Percentiles rank a stretch among this genome's conserved stretches.
Evolutionary conservation across 78 protist genomes (phyloP).

Genomic region (Dictyostelium firmibasis): DNA sequence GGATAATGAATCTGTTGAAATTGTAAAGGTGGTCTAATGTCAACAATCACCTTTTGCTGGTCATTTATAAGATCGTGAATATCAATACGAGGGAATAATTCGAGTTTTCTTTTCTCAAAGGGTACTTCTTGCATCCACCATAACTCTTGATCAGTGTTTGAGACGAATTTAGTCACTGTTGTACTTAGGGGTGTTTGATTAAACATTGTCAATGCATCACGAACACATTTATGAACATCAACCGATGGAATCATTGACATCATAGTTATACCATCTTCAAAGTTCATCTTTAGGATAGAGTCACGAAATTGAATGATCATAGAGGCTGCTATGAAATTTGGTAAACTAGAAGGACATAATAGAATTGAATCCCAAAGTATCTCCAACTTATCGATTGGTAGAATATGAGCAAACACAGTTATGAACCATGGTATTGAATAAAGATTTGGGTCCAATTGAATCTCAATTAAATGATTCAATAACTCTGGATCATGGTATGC

Average conservation of each 20-base stretch:
- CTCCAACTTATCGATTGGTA: slow-evolving; percentile 82
- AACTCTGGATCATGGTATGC: slow-evolving; percentile 89
- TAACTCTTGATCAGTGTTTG: slow-evolving; percentile 29
- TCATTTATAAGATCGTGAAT: slow-evolving; percentile 48
- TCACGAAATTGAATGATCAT: slow-evolving; percentile 76
- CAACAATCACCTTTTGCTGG: not conserved
- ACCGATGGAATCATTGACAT: slow-evolving; percentile 77
- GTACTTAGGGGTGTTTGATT: slow-evolving; percentile 66
- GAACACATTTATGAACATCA: slow-evolving; percentile 46
- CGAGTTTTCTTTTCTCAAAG: slow-evolving; percentile 25
- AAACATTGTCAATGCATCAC: slow-evolving; percentile 57
- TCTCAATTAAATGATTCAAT: slow-evolving; percentile 43
- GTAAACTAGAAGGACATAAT: slow-evolving; percentile 70
- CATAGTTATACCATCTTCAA: slow-evolving; percentile 69
- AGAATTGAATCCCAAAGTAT: slow-evolving; percentile 87
- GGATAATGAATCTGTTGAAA: slow-evolving; percentile 68
- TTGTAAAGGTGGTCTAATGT: slow-evolving; percentile 24
- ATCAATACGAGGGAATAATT: slow-evolving; percentile 64
- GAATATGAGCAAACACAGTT: slow-evolving; percentile 80
- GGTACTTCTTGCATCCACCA: slow-evolving; percentile 80
- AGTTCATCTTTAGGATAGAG: slow-evolving; percentile 18
- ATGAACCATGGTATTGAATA: slow-evolving; percentile 91
- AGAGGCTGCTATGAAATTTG: slow-evolving; percentile 77
- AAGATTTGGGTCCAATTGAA: slow-evolving; percentile 84
- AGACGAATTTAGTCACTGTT: slow-evolving; percentile 18